Evolutionary conservation across 345 rosid genomes (phyloP), one percentile per base, ranked within the genome.

Genomic region (Capsella bursapastoris): DNA sequence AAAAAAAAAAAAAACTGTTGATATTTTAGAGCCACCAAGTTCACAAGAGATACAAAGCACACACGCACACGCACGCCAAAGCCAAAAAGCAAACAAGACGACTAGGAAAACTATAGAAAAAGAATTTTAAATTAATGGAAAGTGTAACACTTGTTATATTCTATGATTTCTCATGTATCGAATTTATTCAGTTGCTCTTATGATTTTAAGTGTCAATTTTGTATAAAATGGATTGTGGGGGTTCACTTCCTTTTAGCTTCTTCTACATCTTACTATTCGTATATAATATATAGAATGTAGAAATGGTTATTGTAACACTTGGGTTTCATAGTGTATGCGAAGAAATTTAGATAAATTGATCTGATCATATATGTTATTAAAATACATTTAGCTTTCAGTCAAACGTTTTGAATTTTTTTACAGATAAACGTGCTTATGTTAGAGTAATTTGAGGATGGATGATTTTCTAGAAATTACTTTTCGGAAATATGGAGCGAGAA

Each of bases 151-250:
- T 55, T 73, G 58, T 57, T 27, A 45, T 56, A 56, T 35, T 25
- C 57, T 55, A 25, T n/a, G 49, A 25, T 45, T 65, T 65, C 27
- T 2, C 31, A 55, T 73, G 65, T 16, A 53, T 27, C 43, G 66
- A 47, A 74, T 57, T 49, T 49, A 57, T 66, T 57, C 53, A 38
- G 28, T 74, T 57, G 31, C 43, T 65, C 50, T 73, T 7, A 40
- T 45, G 22, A 57, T 56, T 73, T 73, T 13, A 27, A 66, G 15
- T 47, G 50, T 73, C 71, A 65, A 65, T 18, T 66, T 66, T 66
- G 25, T 56, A 18, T 38, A 55, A 28, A 55, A 64, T 43, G 35
- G 12, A 52, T 43, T 27, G 16, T 38, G 27, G 53, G 68, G 13
- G 13, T 29, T 63, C 55, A 41, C 16, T 59, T 48, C 4, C 25